Conservation (phyloP, 2,329 filamentous ascomycete species). For the Arthrinium phaeospermum region DNA sequence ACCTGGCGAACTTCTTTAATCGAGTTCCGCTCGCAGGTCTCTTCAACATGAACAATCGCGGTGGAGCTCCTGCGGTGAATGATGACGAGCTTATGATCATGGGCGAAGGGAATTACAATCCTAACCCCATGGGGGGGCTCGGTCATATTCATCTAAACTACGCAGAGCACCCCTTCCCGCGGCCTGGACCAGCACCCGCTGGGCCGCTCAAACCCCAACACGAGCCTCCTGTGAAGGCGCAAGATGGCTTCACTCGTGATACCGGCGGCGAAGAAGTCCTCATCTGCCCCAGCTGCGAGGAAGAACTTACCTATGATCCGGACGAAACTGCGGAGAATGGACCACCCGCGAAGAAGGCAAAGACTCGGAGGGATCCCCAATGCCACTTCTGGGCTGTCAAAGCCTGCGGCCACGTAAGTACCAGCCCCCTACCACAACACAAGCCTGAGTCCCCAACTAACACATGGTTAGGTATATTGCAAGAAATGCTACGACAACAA, state of each 20-base stretch:
- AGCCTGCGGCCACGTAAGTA: conserved; percentile 84
- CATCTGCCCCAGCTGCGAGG: conserved; percentile 84
- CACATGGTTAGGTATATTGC: conserved; percentile 63
- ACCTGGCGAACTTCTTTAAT: not conserved
- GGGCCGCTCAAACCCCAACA: conserved; percentile 55
- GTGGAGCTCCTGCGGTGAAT: not conserved
- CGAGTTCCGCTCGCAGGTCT: not conserved
- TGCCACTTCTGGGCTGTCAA: conserved; percentile 93
- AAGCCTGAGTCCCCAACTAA: not conserved
- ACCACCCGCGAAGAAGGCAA: conserved; percentile 45
- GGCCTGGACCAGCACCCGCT: not conserved
- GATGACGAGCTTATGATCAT: conserved; percentile 34
- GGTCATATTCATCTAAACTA: conserved; percentile 36
- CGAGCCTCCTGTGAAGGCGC: conserved; percentile 67
- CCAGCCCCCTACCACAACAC: conserved; percentile 13
- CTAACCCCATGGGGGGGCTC: conserved; percentile 17
- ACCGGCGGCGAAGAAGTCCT: conserved; percentile 75
- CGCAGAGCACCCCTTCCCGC: conserved; percentile 29
- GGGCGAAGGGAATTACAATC: conserved; percentile 27
- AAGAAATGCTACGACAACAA: conserved; percentile 65
- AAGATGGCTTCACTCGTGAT: conserved; percentile 80
- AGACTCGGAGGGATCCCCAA: conserved; percentile 64
- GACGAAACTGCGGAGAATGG: conserved; percentile 41
- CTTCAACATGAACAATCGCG: not conserved
- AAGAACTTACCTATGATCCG: conserved; percentile 80